Evolutionary conservation across 768 basidiomycete species (phyloP).

Genomic region (Coprinellus aureogranulatus): DNA sequence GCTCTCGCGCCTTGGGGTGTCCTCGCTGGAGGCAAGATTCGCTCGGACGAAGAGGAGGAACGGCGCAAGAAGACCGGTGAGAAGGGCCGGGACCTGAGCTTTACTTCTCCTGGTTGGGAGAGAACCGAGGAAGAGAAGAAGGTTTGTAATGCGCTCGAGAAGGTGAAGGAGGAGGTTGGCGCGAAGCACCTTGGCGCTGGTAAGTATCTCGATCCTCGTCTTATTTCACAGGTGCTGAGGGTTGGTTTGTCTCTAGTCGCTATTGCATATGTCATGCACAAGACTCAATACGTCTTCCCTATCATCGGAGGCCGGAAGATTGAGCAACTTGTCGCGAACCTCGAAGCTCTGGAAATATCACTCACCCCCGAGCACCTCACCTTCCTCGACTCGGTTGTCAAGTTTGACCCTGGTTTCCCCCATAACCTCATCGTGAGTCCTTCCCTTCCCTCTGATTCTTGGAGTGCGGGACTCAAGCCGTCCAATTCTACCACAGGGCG

Average conservation of each 20-base stretch:
- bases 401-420: conserved; percentile 9
- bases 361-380: conserved; percentile 39
- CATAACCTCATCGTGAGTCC: conserved; percentile 2
- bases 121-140: conserved; percentile 1
- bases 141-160: conserved; percentile 40
- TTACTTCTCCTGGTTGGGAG: conserved; percentile 27
- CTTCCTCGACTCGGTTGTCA: conserved; percentile 29
- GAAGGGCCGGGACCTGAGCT: conserved; percentile 1
- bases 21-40: conserved; percentile 40
- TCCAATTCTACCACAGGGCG: neutral
- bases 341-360: conserved; percentile 40
- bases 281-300: conserved; percentile 48
- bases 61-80: neutral
- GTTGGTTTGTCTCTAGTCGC: conserved; percentile 30
- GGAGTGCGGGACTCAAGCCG: too few species aligned
- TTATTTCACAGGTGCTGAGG: neutral
- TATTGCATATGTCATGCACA: conserved; percentile 53
- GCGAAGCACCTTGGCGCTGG: conserved; percentile 42
- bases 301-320: conserved; percentile 35
- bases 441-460: too few species aligned
- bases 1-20: conserved; percentile 32
- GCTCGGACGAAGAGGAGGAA: conserved; percentile 37
- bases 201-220: conserved; percentile 18
- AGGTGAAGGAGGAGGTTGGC: conserved; percentile 45
- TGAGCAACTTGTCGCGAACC: conserved; percentile 41